Evolutionary conservation across 2,329 filamentous ascomycete genomes (phyloP).

Genomic region (Gaeumannomyces sp.): DNA sequence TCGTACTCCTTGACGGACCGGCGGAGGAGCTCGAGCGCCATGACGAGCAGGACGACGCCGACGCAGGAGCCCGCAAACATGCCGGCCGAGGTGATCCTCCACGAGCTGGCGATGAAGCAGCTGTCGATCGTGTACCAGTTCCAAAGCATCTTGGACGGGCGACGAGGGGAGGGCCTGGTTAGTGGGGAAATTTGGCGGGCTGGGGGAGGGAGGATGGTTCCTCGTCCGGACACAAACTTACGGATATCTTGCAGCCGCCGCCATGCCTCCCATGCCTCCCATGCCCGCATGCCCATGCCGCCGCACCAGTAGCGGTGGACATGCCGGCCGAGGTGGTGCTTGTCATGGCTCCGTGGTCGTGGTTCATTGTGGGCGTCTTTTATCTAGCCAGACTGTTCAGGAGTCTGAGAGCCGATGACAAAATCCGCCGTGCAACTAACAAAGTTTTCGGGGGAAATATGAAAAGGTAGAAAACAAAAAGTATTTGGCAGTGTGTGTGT

Average conservation of each 20-base stretch:
- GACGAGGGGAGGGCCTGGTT: background rate
- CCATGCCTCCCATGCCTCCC: background rate
- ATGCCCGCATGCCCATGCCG: conserved; percentile 18
- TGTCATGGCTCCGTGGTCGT: background rate
- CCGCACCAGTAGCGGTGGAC: conserved; percentile 14
- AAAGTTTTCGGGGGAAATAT: no score
- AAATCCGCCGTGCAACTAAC: no score
- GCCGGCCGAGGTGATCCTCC: conserved; percentile 62
- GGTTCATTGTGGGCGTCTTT: background rate
- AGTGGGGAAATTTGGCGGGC: conserved; percentile 9
- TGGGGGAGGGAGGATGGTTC: conserved; percentile 10
- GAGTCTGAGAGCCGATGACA: no score
- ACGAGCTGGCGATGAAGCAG: conserved; percentile 64
- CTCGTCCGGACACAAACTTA: conserved; percentile 18
- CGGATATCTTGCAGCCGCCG: conserved; percentile 35
- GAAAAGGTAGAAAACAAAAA: no score
- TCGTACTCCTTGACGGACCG: conserved; percentile 69
- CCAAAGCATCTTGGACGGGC: conserved; percentile 62
- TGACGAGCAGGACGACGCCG: conserved; percentile 67
- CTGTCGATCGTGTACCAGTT: conserved; percentile 69
- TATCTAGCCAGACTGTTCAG: background rate
- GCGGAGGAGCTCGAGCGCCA: conserved; percentile 66
- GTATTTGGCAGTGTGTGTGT: background rate
- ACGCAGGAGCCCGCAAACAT: conserved; percentile 80
- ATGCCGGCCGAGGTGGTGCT: conserved; percentile 4